Percentiles rank a stretch among this genome's conserved stretches.
phyloP scores from a whole-genome alignment of 208 protist genomes.

The Crithidia brevicula region DNA sequence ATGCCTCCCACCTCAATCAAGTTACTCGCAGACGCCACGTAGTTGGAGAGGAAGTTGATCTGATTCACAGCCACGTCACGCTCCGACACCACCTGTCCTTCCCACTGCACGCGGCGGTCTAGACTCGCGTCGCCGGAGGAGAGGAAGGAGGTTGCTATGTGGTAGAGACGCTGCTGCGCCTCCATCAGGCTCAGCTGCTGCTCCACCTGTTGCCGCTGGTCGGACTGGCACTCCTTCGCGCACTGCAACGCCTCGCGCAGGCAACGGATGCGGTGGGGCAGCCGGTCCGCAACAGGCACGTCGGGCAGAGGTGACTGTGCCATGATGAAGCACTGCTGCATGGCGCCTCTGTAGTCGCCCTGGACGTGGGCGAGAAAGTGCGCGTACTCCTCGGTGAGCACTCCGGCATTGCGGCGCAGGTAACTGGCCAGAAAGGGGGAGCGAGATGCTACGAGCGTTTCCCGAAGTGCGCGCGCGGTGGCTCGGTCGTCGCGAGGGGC shows the following conservation, averaged over 20 bases:
- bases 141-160: slow-evolving; percentile 67
- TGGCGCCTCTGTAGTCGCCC: slow-evolving; percentile 66
- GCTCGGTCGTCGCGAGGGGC: slow-evolving; percentile 63
- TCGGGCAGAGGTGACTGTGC: slow-evolving; percentile 63
- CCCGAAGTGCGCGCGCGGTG: slow-evolving; percentile 58
- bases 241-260: slow-evolving; percentile 75
- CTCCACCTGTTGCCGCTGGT: slow-evolving; percentile 70
- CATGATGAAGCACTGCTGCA: slow-evolving; percentile 75
- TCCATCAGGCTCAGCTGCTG: slow-evolving; percentile 68
- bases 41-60: slow-evolving; percentile 60
- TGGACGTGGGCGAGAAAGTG: slow-evolving; percentile 73
- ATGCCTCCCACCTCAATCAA: slow-evolving; percentile 74
- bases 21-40: slow-evolving; percentile 57
- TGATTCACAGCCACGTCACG: slow-evolving; percentile 72
- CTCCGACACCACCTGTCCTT: slow-evolving; percentile 62
- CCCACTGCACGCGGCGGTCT: slow-evolving; percentile 36
- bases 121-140: slow-evolving; percentile 55
- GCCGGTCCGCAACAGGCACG: slow-evolving; percentile 71
- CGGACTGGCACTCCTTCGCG: slow-evolving; percentile 68
- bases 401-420: slow-evolving; percentile 59
- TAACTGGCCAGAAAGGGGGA: slow-evolving; percentile 81
- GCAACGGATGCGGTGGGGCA: slow-evolving; percentile 71
- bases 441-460: slow-evolving; percentile 61
- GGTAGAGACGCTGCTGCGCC: slow-evolving; percentile 72
- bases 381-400: slow-evolving; percentile 77